Evolutionary conservation across 345 rosid species (phyloP).

Genomic region (Isatis tinctoria): DNA sequence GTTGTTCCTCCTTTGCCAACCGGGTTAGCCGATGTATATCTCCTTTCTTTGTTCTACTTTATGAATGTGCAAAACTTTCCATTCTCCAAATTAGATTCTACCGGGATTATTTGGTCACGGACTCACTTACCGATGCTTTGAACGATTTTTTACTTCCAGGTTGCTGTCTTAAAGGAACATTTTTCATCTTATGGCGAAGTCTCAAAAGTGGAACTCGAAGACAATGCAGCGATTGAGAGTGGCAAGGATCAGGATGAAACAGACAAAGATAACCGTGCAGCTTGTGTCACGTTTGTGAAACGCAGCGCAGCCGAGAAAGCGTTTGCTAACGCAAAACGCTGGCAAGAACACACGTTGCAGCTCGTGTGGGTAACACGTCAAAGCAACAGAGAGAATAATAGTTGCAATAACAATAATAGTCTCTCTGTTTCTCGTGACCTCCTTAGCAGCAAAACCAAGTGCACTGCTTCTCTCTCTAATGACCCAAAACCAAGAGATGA

Average conservation of each 20-base stretch:
- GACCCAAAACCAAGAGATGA: slow-evolving; percentile 21
- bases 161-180: slow-evolving; percentile 60
- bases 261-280: slow-evolving; percentile 41
- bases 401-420: not conserved
- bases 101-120: not conserved
- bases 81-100: not conserved
- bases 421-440: slow-evolving; percentile 32
- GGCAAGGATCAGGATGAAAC: slow-evolving; percentile 34
- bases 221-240: slow-evolving; percentile 33
- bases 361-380: slow-evolving; percentile 57
- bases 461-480: slow-evolving; percentile 20
- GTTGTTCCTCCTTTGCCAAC: slow-evolving; percentile 71
- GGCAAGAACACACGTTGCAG: slow-evolving; percentile 74
- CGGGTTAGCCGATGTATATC: slow-evolving; percentile 69
- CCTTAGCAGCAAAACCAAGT: slow-evolving; percentile 31
- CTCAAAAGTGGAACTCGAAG: slow-evolving; percentile 65
- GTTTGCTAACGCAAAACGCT: slow-evolving; percentile 65
- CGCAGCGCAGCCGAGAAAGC: slow-evolving; percentile 83
- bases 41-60: slow-evolving; percentile 21
- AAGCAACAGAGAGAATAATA: slow-evolving; percentile 25
- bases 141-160: slow-evolving; percentile 39
- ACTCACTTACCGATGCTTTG: not conserved
- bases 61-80: not conserved
- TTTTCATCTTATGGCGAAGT: slow-evolving; percentile 76
- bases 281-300: slow-evolving; percentile 47